These are phyloP conservation scores for Fusarium foetens DNA, from an alignment of 2,329 filamentous ascomycete species.

Conservation along the genomic window DNA sequence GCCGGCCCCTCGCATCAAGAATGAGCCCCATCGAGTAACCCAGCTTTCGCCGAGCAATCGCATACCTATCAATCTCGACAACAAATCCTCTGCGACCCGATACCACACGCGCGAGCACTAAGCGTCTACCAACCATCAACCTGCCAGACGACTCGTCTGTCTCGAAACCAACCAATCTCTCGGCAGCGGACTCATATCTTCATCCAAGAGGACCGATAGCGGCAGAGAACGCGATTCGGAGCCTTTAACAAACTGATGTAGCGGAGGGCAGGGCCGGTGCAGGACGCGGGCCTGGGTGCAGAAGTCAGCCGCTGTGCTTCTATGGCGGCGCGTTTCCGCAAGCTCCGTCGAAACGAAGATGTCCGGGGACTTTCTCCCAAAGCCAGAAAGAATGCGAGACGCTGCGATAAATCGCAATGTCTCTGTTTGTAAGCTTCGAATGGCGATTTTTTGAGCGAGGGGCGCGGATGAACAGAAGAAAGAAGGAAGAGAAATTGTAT, in stretches of 20 bases:
- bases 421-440: constrained; percentile 98
- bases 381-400: constrained; percentile 63
- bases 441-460: constrained; percentile 99
- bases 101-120: constrained; percentile 57
- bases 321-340: constrained; percentile 99
- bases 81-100: constrained; percentile 71
- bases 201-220: constrained; percentile 70
- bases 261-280: constrained; percentile 56
- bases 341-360: constrained; percentile 57
- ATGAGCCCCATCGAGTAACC: constrained; percentile 99
- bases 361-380: constrained; percentile 99
- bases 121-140: constrained; percentile 56
- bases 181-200: constrained; percentile 84
- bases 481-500: constrained; percentile 32
- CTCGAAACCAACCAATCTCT: constrained; percentile 36
- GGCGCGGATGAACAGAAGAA: constrained; percentile 62
- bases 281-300: constrained; percentile 65
- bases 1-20: constrained; percentile 92
- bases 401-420: constrained; percentile 47
- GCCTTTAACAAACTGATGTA: constrained; percentile 51
- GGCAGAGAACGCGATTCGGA: constrained; percentile 44
- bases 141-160: constrained; percentile 26
- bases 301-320: constrained; percentile 95
- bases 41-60: constrained; percentile 78
- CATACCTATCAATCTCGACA: constrained; percentile 98